Base-by-base conservation (phyloP, 176 grass and related monocot species). In the barley (Hordeum vulgare) region DNA sequence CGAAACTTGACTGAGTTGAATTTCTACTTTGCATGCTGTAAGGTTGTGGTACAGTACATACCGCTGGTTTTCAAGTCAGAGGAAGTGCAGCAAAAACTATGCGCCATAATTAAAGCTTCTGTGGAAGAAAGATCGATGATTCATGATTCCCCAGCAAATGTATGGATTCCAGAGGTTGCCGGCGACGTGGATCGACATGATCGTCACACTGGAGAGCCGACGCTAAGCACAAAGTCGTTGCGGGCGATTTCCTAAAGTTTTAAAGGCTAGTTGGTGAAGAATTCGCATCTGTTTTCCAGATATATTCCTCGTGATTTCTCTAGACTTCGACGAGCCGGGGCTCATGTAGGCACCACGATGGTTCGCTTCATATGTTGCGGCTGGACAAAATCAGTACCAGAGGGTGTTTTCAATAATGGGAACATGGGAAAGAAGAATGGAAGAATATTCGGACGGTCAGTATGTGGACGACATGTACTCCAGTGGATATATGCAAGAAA, bases 221-320 rank as follows among this genome's bases (percentile, higher is more conserved):
- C 60, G 21, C 7, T 36, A 39, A 40, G 11, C 4, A 63, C 3
- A 61, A 25, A 23, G n/a, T 31, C 47, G 12, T 56, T 15, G 9
- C 75, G 7, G 6, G 40, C 56, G 23, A 65, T 86, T 85, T 65
- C 27, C 39, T 28, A 36, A 28, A 54, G 60, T 17, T 37, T 56
- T 35, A 6, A 1, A 24, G 15, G 13, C 39, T 44, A 81, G 25
- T 59, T 68, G 85, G 20, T 9, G 56, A 78, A 25, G 65, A 56
- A 83, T 51, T 54, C n/a, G 80, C 64, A 77, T 28, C n/a, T n/a
- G 86, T 28, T 66, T 86, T 81, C 3, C 37, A 45, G 23, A 27
- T 26, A 71, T 71, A 44, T 72, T 72, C 69, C 37, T 44, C 12
- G 15, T n/a, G 1, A 39, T 37, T 21, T 68, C 20, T 11, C 9